Base-by-base conservation (phyloP, 352 stramenopile species). In the Phytophthora sp. region DNA sequence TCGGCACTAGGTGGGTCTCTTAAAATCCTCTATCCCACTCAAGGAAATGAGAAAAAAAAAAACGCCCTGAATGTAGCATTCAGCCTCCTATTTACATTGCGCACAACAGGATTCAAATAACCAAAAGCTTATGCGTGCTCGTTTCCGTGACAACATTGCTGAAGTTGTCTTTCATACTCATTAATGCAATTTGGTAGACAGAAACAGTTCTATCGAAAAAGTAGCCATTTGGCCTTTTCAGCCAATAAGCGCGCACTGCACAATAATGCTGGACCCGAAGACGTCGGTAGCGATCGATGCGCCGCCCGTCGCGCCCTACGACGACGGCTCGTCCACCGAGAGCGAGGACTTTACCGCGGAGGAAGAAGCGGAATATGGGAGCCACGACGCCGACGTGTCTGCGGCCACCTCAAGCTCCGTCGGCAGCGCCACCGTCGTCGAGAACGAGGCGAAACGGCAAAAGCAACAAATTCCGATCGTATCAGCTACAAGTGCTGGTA, bases 301-400 rank as follows among this genome's bases (percentile, higher is more conserved):
- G 34, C 28, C 56, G n/a, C 52, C 65, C 1, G 17, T 58, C 24
- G 55, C 30, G 35, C 54, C 54, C 2, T 68, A 61, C 50, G 53
- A 77, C 28, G 68, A 71, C 35, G 68, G 63, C 20, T 74, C 60
- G 41, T 77, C 68, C 9, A 77, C 68, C 9, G 68, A 77, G 31
- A 77, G 52, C 50, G 68, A 77, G 45, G 51, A 67, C 30, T 63
- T 46, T 1, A 50, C 51, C 37, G 43, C 58, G 4, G 2, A 9
- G 4, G 41, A 44, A 9, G 28, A 45, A 13, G 13, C 11, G 1
- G 4, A 32, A 35, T 12, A 10, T n/a, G 21, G 39, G 28, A 3
- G 1, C 1, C 13, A 28, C 18, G 23, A 12, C 5, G 12, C 8
- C 23, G 9, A n/a, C 30, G 34, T 49, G 6, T 39, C 20, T 10